phyloP scores from a whole-genome alignment of 345 rosid genomes.

The Camelina neglecta region DNA sequence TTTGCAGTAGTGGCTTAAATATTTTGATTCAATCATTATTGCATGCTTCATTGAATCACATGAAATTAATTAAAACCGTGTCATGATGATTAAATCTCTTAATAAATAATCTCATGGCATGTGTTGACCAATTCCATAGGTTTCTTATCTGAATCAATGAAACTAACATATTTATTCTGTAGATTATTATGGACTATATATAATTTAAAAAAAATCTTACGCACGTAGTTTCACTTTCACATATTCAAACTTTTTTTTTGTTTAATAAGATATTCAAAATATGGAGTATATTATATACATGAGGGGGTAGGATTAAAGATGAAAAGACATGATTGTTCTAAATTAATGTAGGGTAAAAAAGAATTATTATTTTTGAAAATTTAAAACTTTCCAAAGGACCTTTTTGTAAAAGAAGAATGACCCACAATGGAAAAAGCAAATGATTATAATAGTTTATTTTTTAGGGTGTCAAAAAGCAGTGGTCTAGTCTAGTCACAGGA shows the following conservation, averaged over 20 bases:
- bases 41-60: conserved; percentile 33
- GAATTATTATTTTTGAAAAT: conserved; percentile 23
- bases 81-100: neutral
- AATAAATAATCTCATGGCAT: neutral
- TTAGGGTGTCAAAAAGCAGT: conserved; percentile 39
- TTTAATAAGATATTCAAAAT: neutral
- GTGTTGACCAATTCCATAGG: conserved; percentile 28
- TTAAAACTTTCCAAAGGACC: conserved; percentile 30
- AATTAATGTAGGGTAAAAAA: conserved; percentile 27
- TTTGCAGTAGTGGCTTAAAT: conserved; percentile 6
- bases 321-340: conserved; percentile 44
- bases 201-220: neutral
- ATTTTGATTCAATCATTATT: conserved; percentile 25
- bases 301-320: conserved; percentile 38
- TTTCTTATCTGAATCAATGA: neutral
- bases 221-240: conserved; percentile 17
- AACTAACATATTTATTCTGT: conserved; percentile 9
- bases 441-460: conserved; percentile 28
- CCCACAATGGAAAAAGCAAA: conserved; percentile 40
- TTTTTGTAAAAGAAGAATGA: conserved; percentile 43
- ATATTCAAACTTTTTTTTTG: conserved; percentile 9
- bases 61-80: neutral
- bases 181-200: conserved; percentile 8
- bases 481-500: conserved; percentile 42
- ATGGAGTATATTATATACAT: neutral